phyloP scores from a whole-genome alignment of 331 rosid species.

The Malus hybrid region DNA sequence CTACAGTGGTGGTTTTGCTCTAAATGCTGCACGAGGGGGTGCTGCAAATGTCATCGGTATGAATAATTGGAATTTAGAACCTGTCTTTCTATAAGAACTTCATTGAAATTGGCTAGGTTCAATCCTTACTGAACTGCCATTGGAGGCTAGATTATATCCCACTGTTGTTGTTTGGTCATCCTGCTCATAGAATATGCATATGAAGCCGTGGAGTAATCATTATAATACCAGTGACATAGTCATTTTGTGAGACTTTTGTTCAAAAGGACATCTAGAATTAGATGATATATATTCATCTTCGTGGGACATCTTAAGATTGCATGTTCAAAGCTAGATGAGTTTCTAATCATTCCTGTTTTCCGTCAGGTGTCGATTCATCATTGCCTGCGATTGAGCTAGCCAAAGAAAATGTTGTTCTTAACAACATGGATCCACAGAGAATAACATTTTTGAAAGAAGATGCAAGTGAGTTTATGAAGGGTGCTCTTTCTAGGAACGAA shows the following conservation, averaged over 20 bases:
- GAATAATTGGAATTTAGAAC: not conserved
- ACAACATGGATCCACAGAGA: slow-evolving; percentile 62
- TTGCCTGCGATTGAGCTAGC: slow-evolving; percentile 77
- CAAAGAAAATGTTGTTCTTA: slow-evolving; percentile 65
- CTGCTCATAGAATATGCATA: not conserved
- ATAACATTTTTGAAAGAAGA: slow-evolving; percentile 73
- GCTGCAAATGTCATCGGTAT: slow-evolving; percentile 76
- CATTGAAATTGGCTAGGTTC: not conserved
- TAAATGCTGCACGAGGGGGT: slow-evolving; percentile 75
- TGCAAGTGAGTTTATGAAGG: slow-evolving; percentile 73
- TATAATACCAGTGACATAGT: not conserved
- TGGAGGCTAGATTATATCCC: not conserved
- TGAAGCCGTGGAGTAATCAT: not conserved
- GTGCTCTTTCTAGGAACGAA: slow-evolving; percentile 60
- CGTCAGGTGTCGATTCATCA: slow-evolving; percentile 73
- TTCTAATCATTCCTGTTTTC: slow-evolving; percentile 9
- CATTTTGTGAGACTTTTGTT: not conserved
- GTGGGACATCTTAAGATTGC: not conserved
- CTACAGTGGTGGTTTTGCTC: slow-evolving; percentile 90
- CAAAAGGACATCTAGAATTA: not conserved
- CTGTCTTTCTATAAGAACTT: not conserved
- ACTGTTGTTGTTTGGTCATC: not conserved
- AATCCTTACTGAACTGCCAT: not conserved
- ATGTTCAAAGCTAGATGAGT: slow-evolving; percentile 1
- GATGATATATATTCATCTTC: not conserved